These are phyloP conservation scores for Penicillium coprophilum DNA, from an alignment of 495 filamentous ascomycete species.

Conservation along the genomic window DNA sequence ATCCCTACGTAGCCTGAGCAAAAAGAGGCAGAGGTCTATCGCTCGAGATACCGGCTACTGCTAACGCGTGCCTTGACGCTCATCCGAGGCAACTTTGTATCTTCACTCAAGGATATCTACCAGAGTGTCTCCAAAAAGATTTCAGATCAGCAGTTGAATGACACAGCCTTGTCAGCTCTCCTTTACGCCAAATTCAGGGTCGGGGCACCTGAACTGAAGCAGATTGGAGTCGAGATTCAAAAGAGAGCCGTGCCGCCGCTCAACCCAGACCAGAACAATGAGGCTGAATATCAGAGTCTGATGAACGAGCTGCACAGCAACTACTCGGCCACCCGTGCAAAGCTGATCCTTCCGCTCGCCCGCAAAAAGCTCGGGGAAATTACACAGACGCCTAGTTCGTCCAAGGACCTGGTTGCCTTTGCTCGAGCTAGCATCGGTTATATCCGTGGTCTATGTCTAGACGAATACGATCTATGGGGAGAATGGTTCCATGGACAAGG, in stretches of 20 bases:
- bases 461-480: slow-evolving; percentile 72
- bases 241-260: slow-evolving; percentile 62
- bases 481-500: slow-evolving; percentile 73
- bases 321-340: slow-evolving; percentile 57
- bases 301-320: slow-evolving; percentile 68
- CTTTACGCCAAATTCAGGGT: slow-evolving; percentile 78
- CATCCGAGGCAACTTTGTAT: slow-evolving; percentile 83
- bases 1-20: slow-evolving; percentile 62
- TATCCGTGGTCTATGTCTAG: slow-evolving; percentile 66
- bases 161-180: slow-evolving; percentile 72
- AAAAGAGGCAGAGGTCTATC: slow-evolving; percentile 81
- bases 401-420: slow-evolving; percentile 67
- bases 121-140: slow-evolving; percentile 69
- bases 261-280: slow-evolving; percentile 60
- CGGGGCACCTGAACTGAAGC: slow-evolving; percentile 63
- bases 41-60: slow-evolving; percentile 65
- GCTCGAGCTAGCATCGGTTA: slow-evolving; percentile 69
- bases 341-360: slow-evolving; percentile 59
- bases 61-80: slow-evolving; percentile 73
- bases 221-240: slow-evolving; percentile 66
- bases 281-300: slow-evolving; percentile 65
- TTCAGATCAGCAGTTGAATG: slow-evolving; percentile 68
- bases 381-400: slow-evolving; percentile 61
- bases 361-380: slow-evolving; percentile 66
- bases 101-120: slow-evolving; percentile 66